Evolutionary conservation across 139 green algal genomes (phyloP), one percentile per base, ranked within the genome.

Genomic region (Edaphochlamys debaryana): DNA sequence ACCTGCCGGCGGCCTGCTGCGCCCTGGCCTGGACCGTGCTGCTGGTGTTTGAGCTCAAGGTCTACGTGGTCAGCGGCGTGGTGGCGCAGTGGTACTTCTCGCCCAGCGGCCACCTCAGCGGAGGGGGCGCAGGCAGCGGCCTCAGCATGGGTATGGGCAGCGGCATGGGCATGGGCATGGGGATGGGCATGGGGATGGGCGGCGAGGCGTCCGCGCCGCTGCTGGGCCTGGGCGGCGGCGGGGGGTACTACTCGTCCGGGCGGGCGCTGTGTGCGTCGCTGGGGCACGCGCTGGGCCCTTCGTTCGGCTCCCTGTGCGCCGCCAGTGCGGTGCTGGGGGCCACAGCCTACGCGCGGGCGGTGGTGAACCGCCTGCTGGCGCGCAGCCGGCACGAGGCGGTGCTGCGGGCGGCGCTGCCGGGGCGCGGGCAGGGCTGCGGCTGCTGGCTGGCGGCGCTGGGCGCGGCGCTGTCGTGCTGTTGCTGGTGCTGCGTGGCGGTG

Each of bases 31-130:
- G 75, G 75, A 81, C 75, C 5, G 30, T 81, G 60, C 60, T 71
- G 40, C 75, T 81, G 58, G 30, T 81, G 60, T 81, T 71, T 5
- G 75, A 81, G 75, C 40, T 81, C 60, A 81, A 81, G 56, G 75
- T 81, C 60, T 81, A 37, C 50, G 75, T 81, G 75, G 75, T 81
- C 3, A 29, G 13, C 30, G 75, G 75, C 23, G 60, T 71, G 60
- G 75, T 81, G 60, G 75, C 75, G 60, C n/a, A 38, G 30, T 45
- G 58, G 75, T 81, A 81, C 60, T 81, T 81, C n/a, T 62, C 60
- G 20, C 75, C 75, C 13, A 42, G 32, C 37, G 37, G 56, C 8
- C 73, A 80, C 56, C n/a, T n/a, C n/a, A n/a, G n/a, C n/a, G n/a
- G n/a, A n/a, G n/a, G n/a, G n/a, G 48, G 66, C 25, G 32, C 34